phyloP scores from a whole-genome alignment of 2,329 filamentous ascomycete genomes.

The Fusarium nygamai region DNA sequence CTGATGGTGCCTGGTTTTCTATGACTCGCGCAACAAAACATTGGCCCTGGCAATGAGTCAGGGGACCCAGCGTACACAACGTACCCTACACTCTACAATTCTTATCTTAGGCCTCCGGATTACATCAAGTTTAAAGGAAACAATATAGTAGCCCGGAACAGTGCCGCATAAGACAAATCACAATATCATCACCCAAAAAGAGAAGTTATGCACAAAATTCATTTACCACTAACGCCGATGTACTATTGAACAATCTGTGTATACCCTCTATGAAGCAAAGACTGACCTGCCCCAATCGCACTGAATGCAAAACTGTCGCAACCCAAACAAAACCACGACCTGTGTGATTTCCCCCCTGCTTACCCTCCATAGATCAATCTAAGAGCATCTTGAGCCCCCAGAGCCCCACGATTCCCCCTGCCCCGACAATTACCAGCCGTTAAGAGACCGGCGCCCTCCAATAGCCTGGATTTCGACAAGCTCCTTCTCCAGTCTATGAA shows the following conservation, averaged over 20 bases:
- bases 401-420: not conserved
- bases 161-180: not conserved
- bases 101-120: not conserved
- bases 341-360: rapidly evolving
- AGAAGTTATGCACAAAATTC: not conserved
- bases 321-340: not conserved
- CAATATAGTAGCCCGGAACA: too few species aligned
- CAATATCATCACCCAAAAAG: rapidly evolving
- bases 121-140: not conserved
- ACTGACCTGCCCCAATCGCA: not conserved
- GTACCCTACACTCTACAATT: not conserved
- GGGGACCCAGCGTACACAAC: rapidly evolving
- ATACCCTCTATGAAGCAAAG: rapidly evolving
- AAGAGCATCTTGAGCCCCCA: not conserved
- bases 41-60: not conserved
- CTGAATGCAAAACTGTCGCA: rapidly evolving
- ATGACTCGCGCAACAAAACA: not conserved
- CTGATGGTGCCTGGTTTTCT: rapidly evolving
- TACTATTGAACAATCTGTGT: rapidly evolving
- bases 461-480: not conserved
- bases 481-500: not conserved
- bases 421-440: not conserved
- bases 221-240: not conserved
- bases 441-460: not conserved
- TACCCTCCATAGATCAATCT: rapidly evolving